phyloP scores from a whole-genome alignment of 352 stramenopile genomes.

The Phytophthora tentaculata region DNA sequence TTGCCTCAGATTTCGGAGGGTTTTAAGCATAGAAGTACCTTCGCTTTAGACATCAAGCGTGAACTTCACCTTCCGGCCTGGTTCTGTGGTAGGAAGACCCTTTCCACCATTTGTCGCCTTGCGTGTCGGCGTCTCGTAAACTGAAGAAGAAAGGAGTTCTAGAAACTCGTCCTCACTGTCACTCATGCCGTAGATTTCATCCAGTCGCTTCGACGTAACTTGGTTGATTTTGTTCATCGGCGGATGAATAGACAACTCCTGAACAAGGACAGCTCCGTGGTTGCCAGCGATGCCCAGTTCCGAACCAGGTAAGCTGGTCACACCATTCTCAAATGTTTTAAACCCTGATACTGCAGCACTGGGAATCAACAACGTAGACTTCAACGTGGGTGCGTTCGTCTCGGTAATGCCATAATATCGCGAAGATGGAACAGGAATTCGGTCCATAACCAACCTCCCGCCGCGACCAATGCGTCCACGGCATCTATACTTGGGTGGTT shows the following conservation, averaged over 20 bases:
- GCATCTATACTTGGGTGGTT: constrained; percentile 75
- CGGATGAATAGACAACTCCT: constrained; percentile 68
- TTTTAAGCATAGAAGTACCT: not conserved
- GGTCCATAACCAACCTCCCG: constrained; percentile 76
- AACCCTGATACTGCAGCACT: not conserved
- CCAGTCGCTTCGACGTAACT: constrained; percentile 61
- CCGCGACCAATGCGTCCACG: constrained; percentile 76
- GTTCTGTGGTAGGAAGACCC: constrained; percentile 19
- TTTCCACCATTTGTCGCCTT: constrained; percentile 42
- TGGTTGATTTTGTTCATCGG: constrained; percentile 52
- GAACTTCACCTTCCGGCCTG: constrained; percentile 67
- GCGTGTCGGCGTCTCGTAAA: constrained; percentile 54
- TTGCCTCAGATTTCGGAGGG: not conserved
- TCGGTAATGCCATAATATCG: constrained; percentile 65
- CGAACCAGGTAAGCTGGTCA: constrained; percentile 2
- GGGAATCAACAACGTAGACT: constrained; percentile 14
- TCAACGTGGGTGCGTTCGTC: constrained; percentile 50
- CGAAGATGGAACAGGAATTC: constrained; percentile 60
- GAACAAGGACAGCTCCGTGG: constrained; percentile 64
- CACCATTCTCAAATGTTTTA: constrained; percentile 13
- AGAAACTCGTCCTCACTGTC: constrained; percentile 85
- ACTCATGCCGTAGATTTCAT: constrained; percentile 88
- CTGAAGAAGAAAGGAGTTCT: constrained; percentile 60
- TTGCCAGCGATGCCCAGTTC: constrained; percentile 36
- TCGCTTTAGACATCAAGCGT: constrained; percentile 49